Base-by-base conservation (phyloP, 78 protist genomes). In the Chrysochromulina tobinii region DNA sequence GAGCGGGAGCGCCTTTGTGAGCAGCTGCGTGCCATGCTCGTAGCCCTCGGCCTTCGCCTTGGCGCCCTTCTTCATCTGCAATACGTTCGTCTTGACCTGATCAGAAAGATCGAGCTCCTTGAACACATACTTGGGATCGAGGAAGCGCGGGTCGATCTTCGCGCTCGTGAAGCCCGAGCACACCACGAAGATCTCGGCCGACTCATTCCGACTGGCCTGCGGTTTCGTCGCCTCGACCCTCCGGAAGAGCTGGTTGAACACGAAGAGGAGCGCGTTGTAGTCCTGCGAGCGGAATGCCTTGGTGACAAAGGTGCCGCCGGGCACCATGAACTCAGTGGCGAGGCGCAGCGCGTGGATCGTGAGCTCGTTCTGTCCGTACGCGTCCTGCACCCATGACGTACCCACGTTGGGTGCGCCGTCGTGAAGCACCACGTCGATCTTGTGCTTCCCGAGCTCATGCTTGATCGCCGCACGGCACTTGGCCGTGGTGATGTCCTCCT, bases 391-490 rank as follows among this genome's bases (percentile, higher is more conserved):
- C 99, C 99, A 99, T 17, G 96, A 50, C 3, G 95, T 58, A 90
- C 99, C 99, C 72, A 99, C 97, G 94, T 99, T 99, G 38, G 99
- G 99, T 17, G 99, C 99, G 93, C 99, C 99, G 92, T 99, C 99
- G 96, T 99, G 98, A 59, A 99, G 91, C 68, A 99, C 99, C 54
- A 88, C 89, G 86, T 92, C 85, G 85, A 50, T 3, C 54, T 23
- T 25, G 23, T 4, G 48, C 17, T 88, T 69, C 75, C 97, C 89
- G 54, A 97, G 90, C 55, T 95, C 72, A 55, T 86, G 77, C 57
- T 61, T 88, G 61, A 99, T 68, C 25, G 64, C 94, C 38, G 81
- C 38, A 20, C 99, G 95, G 93, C 99, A 98, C 87, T 93, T 77
- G 20, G 92, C 96, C 15, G 99, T 98, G 1, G 99, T 98, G 92